Base-by-base conservation (phyloP, 495 filamentous ascomycete species). In the Xylaria venustula region DNA sequence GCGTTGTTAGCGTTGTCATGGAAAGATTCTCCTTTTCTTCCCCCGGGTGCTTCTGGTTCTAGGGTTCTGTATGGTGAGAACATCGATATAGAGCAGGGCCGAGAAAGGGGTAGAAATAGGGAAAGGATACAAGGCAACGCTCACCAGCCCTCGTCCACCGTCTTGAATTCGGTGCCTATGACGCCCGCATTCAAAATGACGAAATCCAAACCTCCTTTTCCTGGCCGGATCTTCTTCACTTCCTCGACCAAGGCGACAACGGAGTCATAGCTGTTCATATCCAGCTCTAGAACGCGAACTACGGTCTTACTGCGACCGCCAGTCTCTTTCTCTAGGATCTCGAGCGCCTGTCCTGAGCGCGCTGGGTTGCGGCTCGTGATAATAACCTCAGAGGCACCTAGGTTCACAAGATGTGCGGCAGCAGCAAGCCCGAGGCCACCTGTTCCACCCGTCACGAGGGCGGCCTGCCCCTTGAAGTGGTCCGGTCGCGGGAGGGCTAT, bases 371-470 rank as follows among this genome's bases (percentile, higher is more conserved):
- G 75, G 19, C 76, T 77, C 17, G 75, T 79, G 30, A 82, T 70
- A 22, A 81, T 79, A 26, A 82, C 72, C 32, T 77, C 73, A 8
- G 59, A 28, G 7, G 77, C 75, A 51, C 71, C 71, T 7, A 80
- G 68, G 7, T 72, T 67, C 23, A 72, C 64, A 54, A 78, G 71
- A 64, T 79, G 77, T 1, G 67, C 67, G 0, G 75, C 73, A 5
- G 77, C 72, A 59, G 81, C 82, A 32, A 82, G 67, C 14, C 82
- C 82, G 0, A 84, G 64, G n/a, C 82, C 82, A 9, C 69, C 70
- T 15, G 80, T 82, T 3, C 74, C 74, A 50, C 82, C 81, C 1
- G 82, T 83, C 37, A 85, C 71, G 26, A 84, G 67, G 52, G 79
- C 65, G 19, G 69, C 73, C 58, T 79, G 67, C 25, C 57, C 64